A percentile compares a stretch with the other conserved stretches of the same genome.
phyloP scores from a whole-genome alignment of 352 stramenopile species.

The Phytophthora cryptogea region DNA sequence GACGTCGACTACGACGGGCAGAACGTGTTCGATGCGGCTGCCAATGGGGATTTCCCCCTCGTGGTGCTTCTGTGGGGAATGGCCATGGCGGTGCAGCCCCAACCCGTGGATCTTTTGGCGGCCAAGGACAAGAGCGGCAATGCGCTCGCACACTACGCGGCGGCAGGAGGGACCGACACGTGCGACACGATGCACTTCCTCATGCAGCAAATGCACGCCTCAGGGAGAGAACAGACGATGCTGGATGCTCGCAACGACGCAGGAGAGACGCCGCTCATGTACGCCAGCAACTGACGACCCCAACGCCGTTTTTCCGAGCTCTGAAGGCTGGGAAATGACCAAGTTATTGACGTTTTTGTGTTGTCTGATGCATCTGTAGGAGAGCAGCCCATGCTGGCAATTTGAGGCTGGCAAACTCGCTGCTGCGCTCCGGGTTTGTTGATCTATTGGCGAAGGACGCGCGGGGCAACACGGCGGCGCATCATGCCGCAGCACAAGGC shows the following conservation, averaged over 20 bases:
- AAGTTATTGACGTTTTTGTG: conserved; percentile 18
- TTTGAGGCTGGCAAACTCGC: conserved; percentile 57
- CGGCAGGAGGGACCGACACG: conserved; percentile 45
- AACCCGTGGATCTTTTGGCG: conserved; percentile 54
- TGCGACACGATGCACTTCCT: conserved; percentile 82
- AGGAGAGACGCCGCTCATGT: conserved; percentile 81
- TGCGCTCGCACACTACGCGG: conserved; percentile 66
- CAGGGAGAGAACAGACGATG: conserved; percentile 31
- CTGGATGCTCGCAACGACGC: conserved; percentile 62
- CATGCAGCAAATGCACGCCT: conserved; percentile 67
- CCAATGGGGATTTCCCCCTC: conserved; percentile 85
- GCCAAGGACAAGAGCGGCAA: conserved; percentile 56
- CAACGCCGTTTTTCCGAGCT: not conserved
- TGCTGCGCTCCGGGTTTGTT: conserved; percentile 56
- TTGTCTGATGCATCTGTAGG: conserved; percentile 24
- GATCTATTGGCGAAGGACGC: conserved; percentile 57
- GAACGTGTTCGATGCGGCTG: conserved; percentile 72
- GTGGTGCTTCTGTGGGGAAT: conserved; percentile 88
- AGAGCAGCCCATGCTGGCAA: conserved; percentile 75
- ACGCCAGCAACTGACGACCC: not conserved
- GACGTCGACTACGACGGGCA: conserved; percentile 74
- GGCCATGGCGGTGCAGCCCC: conserved; percentile 67
- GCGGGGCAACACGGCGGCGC: conserved; percentile 65
- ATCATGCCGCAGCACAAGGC: conserved; percentile 71
- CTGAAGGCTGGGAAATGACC: not conserved